A percentile compares a stretch with the other conserved stretches of the same genome.
Evolutionary conservation across 108 stramenopile genomes (phyloP).

Genomic region (Mayamaea pseudoterrestris): DNA sequence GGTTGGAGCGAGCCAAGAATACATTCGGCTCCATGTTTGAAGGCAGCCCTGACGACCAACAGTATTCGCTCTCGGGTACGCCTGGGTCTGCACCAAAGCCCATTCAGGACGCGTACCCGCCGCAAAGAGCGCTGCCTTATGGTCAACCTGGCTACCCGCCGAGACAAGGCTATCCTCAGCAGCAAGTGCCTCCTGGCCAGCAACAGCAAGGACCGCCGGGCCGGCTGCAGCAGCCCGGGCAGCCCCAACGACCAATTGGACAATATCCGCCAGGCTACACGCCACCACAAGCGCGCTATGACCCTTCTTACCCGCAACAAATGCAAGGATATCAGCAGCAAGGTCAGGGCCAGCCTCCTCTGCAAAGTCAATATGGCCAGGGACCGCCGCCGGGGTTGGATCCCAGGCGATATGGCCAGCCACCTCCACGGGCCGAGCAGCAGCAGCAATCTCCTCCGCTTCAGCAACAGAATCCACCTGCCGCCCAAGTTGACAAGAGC

Average conservation of each 20-base stretch:
- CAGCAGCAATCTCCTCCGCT: constrained; percentile 2
- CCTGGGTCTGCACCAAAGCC: background rate
- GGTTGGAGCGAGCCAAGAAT: constrained; percentile 21
- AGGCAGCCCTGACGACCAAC: constrained; percentile 1
- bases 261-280: constrained; percentile 4
- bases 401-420: background rate
- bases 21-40: constrained; percentile 39
- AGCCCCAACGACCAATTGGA: background rate
- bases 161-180: background rate
- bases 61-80: constrained; percentile 5
- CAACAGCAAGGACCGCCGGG: background rate
- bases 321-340: background rate
- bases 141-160: background rate
- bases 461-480: background rate
- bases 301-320: background rate
- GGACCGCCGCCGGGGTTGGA: background rate
- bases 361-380: background rate
- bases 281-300: constrained; percentile 3
- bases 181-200: background rate
- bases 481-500: background rate
- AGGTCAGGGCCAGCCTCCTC: background rate
- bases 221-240: background rate
- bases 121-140: background rate
- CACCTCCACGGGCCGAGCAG: background rate
- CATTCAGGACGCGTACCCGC: background rate